Conservation (phyloP, 2,329 filamentous ascomycete species). For the Stachybotrys chartarum region DNA sequence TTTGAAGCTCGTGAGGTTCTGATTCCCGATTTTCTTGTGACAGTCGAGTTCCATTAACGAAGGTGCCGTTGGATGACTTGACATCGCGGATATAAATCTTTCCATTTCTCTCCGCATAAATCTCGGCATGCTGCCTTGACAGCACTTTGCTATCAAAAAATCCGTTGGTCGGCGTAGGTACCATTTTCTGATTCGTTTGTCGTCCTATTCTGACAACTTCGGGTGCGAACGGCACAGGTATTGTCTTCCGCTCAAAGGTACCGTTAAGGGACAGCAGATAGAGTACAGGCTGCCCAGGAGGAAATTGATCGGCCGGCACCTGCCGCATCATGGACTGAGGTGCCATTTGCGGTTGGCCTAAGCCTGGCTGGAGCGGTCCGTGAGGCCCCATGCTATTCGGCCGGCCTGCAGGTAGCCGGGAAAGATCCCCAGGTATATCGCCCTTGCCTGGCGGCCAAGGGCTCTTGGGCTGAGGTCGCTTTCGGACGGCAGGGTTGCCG, state of each 20-base stretch:
- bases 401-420: conserved; percentile 34
- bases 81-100: conserved; percentile 96
- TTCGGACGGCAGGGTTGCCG: conserved; percentile 38
- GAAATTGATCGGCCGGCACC: conserved; percentile 48
- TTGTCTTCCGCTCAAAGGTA: conserved; percentile 95
- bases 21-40: conserved; percentile 95
- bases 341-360: conserved; percentile 26
- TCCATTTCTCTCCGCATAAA: conserved; percentile 78
- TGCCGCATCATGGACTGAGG: conserved; percentile 55
- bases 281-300: conserved; percentile 67
- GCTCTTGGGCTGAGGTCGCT: conserved; percentile 42
- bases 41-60: conserved; percentile 85
- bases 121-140: conserved; percentile 90
- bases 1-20: conserved; percentile 86
- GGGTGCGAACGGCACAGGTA: conserved; percentile 86
- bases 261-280: conserved; percentile 87
- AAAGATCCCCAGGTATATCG: conserved; percentile 40
- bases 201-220: conserved; percentile 91
- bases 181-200: conserved; percentile 94
- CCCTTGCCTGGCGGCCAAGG: conserved; percentile 43
- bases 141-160: conserved; percentile 98
- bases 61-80: conserved; percentile 97
- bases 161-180: conserved; percentile 84
- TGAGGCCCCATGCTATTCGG: conserved; percentile 33
- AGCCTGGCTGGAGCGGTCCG: conserved; percentile 21